Conservation (phyloP, 441 rosid species). For the Corymbia calophylla region DNA sequence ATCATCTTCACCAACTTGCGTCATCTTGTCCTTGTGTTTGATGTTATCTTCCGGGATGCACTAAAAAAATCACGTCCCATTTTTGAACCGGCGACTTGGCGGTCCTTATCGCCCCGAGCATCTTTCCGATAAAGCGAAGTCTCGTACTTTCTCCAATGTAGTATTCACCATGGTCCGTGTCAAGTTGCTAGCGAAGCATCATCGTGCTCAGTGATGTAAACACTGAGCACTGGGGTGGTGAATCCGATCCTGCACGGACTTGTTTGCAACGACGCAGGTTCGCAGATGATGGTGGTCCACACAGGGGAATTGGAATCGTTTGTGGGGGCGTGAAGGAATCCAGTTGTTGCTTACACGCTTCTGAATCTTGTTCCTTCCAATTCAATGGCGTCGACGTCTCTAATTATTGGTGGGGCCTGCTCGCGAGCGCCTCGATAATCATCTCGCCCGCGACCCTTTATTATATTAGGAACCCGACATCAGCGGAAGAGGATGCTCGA, state of each 20-base stretch:
- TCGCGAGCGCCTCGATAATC: neutral
- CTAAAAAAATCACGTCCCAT: neutral
- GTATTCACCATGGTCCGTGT: neutral
- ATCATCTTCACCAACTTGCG: neutral
- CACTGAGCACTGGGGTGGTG: neutral
- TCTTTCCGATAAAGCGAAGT: neutral
- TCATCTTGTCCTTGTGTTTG: neutral
- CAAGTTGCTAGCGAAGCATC: neutral
- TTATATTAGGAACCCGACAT: neutral
- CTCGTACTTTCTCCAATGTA: neutral
- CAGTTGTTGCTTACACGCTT: neutral
- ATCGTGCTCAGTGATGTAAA: neutral
- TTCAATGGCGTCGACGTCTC: neutral
- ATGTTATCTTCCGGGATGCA: neutral
- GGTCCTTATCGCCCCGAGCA: neutral
- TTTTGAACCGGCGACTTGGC: neutral
- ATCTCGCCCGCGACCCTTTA: neutral
- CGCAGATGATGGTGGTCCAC: neutral
- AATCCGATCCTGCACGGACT: neutral
- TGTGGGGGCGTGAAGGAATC: neutral
- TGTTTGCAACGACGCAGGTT: neutral
- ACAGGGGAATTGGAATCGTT: neutral
- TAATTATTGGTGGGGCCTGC: neutral
- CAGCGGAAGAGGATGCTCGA: neutral
- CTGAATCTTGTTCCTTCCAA: neutral